These are phyloP conservation scores for Mycena haematopus DNA, from an alignment of 768 basidiomycete genomes.

Conservation along the genomic window DNA sequence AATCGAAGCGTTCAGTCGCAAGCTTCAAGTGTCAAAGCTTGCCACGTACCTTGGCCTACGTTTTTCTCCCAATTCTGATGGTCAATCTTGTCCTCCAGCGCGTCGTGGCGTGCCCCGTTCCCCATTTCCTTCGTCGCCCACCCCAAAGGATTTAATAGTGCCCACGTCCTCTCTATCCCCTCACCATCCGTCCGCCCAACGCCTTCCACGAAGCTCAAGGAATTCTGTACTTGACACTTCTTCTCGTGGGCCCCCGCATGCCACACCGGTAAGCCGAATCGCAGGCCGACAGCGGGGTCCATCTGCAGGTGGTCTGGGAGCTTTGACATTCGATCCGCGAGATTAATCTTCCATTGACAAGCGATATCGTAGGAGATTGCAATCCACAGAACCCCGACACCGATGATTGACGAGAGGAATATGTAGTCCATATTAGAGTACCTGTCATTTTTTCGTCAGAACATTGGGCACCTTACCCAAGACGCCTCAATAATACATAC, in stretches of 20 bases:
- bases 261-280: slow-evolving; percentile 29
- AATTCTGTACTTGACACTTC: slow-evolving; percentile 24
- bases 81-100: slow-evolving; percentile 37
- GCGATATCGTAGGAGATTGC: slow-evolving; percentile 35
- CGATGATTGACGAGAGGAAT: slow-evolving; percentile 21
- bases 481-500: not conserved
- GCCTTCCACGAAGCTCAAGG: slow-evolving; percentile 25
- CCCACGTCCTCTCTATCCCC: slow-evolving; percentile 38
- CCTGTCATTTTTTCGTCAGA: not conserved
- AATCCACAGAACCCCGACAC: not conserved
- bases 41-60: not conserved
- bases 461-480: not conserved
- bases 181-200: slow-evolving; percentile 27
- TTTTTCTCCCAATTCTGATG: slow-evolving; percentile 30
- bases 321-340: not conserved
- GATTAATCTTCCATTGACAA: slow-evolving; percentile 31
- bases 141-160: slow-evolving; percentile 32
- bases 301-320: not conserved
- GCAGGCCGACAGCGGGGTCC: not conserved
- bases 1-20: too few relatives aligned
- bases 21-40: too few relatives aligned
- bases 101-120: slow-evolving; percentile 32
- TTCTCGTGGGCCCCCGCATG: slow-evolving; percentile 30
- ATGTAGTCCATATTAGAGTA: slow-evolving; percentile 37
- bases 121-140: slow-evolving; percentile 42